Conservation (phyloP, 2,329 filamentous ascomycete genomes). For the Tolypocladium cylindrosporum region DNA sequence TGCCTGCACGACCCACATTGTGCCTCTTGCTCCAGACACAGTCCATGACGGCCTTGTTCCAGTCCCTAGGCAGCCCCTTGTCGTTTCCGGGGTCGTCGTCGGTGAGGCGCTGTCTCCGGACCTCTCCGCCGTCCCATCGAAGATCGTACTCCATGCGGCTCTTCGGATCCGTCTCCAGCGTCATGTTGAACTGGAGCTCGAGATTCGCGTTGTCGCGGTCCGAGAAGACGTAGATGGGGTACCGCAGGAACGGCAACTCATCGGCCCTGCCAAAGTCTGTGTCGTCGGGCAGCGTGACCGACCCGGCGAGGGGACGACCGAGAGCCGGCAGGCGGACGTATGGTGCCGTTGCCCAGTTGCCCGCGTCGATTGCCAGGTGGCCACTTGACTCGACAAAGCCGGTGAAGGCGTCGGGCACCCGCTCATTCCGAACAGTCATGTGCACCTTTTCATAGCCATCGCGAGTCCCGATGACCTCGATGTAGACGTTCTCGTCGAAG, state of each 20-base stretch:
- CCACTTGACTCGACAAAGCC: constrained; percentile 24
- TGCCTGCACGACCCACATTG: constrained; percentile 10
- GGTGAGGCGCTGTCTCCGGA: constrained; percentile 19
- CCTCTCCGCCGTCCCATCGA: constrained; percentile 31
- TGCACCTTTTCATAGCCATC: constrained; percentile 27
- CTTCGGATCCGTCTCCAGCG: constrained; percentile 40
- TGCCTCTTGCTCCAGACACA: constrained; percentile 36
- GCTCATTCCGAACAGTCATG: constrained; percentile 10
- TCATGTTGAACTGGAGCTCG: constrained; percentile 25
- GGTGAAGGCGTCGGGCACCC: constrained; percentile 20
- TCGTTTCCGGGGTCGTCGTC: constrained; percentile 12
- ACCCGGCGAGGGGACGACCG: constrained; percentile 14
- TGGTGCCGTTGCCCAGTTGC: constrained; percentile 11
- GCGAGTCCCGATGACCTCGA: constrained; percentile 24
- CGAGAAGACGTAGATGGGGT: constrained; percentile 20
- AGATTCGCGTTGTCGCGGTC: constrained; percentile 12
- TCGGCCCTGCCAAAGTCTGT: constrained; percentile 8
- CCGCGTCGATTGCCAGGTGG: constrained; percentile 22
- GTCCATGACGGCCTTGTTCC: constrained; percentile 38
- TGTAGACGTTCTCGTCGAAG: constrained; percentile 29
- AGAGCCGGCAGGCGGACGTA: constrained; percentile 20
- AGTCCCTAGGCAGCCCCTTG: constrained; percentile 34
- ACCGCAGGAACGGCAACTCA: constrained; percentile 13
- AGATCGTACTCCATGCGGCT: constrained; percentile 39
- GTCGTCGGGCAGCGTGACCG: constrained; percentile 10